Evolutionary conservation across 2,329 filamentous ascomycete genomes (phyloP).

Genomic region (Neonectria hederae): DNA sequence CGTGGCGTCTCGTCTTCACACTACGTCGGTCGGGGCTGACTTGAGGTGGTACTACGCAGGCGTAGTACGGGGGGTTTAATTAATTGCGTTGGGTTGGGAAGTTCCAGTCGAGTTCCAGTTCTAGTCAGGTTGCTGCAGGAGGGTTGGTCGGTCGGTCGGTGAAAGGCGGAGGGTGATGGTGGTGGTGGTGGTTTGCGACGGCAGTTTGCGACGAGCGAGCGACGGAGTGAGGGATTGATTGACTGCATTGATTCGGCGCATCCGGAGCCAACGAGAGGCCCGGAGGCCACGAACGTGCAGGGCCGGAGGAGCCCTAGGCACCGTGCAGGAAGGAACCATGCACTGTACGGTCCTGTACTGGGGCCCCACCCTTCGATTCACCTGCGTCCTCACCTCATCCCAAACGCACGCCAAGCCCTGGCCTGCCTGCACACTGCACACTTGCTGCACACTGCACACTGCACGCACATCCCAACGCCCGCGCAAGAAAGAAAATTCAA

Average conservation of each 20-base stretch:
- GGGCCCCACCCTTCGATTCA: not conserved
- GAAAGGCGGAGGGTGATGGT: too few species aligned
- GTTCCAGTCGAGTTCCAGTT: not conserved
- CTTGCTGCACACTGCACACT: too few species aligned
- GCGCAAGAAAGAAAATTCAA: not conserved
- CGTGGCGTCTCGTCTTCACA: not conserved
- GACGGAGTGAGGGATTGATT: not conserved
- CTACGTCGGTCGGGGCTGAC: not conserved
- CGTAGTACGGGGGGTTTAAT: not conserved
- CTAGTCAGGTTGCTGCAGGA: too few species aligned
- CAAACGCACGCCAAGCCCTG: not conserved
- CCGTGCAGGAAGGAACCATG: too few species aligned
- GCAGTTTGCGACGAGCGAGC: not conserved
- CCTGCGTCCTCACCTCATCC: not conserved
- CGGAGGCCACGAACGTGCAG: not conserved
- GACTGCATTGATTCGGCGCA: not conserved
- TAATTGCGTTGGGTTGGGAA: not conserved
- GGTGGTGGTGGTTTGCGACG: not conserved
- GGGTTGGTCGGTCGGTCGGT: too few species aligned
- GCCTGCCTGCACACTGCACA: too few species aligned
- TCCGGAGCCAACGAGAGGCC: not conserved
- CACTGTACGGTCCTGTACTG: not conserved
- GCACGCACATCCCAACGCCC: not conserved
- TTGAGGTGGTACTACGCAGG: too few species aligned
- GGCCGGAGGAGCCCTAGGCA: not conserved